Evolutionary conservation across 306 rosid species (phyloP).

Genomic region (Malus sieversii): DNA sequence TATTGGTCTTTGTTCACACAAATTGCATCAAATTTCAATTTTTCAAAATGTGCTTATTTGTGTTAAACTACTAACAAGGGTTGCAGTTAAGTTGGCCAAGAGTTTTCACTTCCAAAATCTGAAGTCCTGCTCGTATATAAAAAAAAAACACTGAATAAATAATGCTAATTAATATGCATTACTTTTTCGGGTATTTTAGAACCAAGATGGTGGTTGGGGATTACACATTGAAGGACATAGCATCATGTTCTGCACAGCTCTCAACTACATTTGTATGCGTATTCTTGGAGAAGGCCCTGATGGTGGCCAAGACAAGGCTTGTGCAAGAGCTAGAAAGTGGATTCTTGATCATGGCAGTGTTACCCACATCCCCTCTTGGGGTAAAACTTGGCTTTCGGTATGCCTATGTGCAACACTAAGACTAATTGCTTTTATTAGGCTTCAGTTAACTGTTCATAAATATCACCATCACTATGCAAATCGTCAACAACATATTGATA

Average conservation of each 20-base stretch:
- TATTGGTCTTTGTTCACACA: not conserved
- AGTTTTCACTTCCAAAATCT: no score
- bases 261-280: conserved; percentile 62
- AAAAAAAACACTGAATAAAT: not conserved
- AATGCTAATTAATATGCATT: not conserved
- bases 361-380: conserved; percentile 72
- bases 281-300: conserved; percentile 55
- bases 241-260: conserved; percentile 59
- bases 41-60: no score
- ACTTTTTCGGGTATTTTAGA: conserved; percentile 23
- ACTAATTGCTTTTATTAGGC: no score
- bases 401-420: no score
- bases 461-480: no score
- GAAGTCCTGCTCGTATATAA: not conserved
- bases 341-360: conserved; percentile 61
- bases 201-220: conserved; percentile 91
- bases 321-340: conserved; percentile 62
- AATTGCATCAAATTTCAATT: not conserved
- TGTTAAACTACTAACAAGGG: not conserved
- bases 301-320: conserved; percentile 51
- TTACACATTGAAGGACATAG: conserved; percentile 71
- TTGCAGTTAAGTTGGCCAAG: not conserved
- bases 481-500: no score
- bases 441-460: no score
- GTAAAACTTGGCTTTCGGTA: conserved; percentile 82